Evolutionary conservation across 1,284 basidiomycete species (phyloP).

Genomic region (Cronartium quercuum): DNA sequence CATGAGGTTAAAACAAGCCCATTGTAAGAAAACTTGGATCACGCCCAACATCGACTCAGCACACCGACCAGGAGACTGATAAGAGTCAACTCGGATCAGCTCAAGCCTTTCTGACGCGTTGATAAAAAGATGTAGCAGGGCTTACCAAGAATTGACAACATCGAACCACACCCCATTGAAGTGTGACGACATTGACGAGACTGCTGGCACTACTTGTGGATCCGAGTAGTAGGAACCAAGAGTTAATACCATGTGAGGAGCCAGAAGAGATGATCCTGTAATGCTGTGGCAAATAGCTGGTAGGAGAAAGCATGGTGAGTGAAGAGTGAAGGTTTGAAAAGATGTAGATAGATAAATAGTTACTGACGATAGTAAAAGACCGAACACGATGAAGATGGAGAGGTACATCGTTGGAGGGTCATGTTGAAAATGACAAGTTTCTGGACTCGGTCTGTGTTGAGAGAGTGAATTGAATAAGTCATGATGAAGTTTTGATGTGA

Average conservation of each 20-base stretch:
- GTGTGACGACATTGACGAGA: slow-evolving; percentile 57
- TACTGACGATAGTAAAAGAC: slow-evolving; percentile 76
- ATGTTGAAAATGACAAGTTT: slow-evolving; percentile 52
- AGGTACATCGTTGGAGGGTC: slow-evolving; percentile 69
- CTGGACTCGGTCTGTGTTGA: neutral
- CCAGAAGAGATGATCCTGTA: slow-evolving; percentile 65
- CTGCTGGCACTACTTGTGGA: slow-evolving; percentile 57
- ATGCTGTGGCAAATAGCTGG: slow-evolving; percentile 54
- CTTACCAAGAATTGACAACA: slow-evolving; percentile 70
- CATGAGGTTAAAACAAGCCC: slow-evolving; percentile 80
- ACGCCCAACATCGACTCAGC: slow-evolving; percentile 76
- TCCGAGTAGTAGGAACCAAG: slow-evolving; percentile 88
- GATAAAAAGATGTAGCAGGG: neutral
- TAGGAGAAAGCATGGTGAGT: no score
- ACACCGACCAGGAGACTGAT: slow-evolving; percentile 65
- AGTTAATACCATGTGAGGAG: slow-evolving; percentile 80
- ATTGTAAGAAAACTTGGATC: slow-evolving; percentile 74
- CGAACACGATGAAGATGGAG: slow-evolving; percentile 66
- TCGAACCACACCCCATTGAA: slow-evolving; percentile 77
- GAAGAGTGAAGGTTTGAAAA: neutral
- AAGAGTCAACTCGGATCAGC: neutral
- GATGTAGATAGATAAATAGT: neutral
- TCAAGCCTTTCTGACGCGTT: neutral
- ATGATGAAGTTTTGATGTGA: neutral
- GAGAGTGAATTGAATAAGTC: neutral